Base-by-base conservation (phyloP, 73 alveolate species). In the Paramecium bursaria region DNA sequence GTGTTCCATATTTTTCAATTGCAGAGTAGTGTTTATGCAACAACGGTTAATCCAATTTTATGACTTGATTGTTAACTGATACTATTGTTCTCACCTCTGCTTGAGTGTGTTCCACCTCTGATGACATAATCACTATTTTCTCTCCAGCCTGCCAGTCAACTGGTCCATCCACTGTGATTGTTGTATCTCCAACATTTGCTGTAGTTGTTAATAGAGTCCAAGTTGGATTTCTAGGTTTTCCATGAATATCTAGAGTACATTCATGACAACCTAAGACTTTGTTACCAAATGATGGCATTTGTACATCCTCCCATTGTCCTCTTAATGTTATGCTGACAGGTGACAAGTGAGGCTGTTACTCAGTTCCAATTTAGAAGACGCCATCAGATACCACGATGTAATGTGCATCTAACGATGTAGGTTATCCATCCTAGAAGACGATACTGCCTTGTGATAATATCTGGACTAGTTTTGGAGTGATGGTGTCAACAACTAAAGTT, bases 91-190 rank as follows among this genome's bases (percentile, higher is more conserved):
- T 49, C 74, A 74, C 91, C 77, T 94, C 98, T 26, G 94, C 88
- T 50, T 94, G 90, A 15, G 75, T 82, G 47, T 73, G 87, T 11
- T 86, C 91, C 47, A 39, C 85, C 19, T 86, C 85, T 10, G 94
- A 80, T 0, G 98, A 87, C 9, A 96, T 95, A n/a, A 94, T 75
- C 9, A 87, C 96, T 3, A 90, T 90, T 86, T 76, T 57, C 22
- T 92, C 97, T 21, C 97, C 97, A 0, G 42, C 92, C 10, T 21
- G 25, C 98, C 98, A 94, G 85, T 92, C 93, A 14, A 87, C 50
- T 25, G 3, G 42, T 30, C 33, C 77, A 57, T 57, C 94, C 3
- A 92, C 86, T 27, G 87, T 90, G 17, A 92, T 50, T 22, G 51
- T 33, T 6, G 85, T 75, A 54, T 33, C 91, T 14, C 93, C 95